phyloP scores from a whole-genome alignment of 805 yeast genomes.

The Ogataea sp. region DNA sequence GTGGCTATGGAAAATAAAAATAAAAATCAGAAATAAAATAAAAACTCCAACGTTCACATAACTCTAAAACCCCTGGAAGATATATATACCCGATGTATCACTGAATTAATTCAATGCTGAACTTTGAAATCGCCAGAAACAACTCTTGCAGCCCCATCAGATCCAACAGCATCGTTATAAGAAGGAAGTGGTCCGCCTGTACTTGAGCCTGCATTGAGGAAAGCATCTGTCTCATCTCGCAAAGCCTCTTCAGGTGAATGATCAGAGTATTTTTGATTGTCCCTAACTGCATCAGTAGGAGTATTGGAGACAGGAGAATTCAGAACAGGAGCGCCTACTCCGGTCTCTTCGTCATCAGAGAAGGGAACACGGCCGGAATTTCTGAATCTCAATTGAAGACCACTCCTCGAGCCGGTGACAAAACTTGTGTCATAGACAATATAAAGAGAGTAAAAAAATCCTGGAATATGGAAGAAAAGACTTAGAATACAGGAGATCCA shows the following conservation, averaged over 20 bases:
- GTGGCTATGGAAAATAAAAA: no score
- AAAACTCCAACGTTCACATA: no score
- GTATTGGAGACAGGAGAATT: conserved; percentile 3
- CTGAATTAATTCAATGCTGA: conserved; percentile 4
- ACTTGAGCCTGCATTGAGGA: conserved; percentile 5
- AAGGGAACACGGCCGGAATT: neutral
- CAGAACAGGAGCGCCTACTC: neutral
- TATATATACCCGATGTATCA: no score
- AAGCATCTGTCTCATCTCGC: no score
- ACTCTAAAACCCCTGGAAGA: no score
- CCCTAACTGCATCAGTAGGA: no score
- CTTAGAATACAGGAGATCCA: conserved; percentile 34
- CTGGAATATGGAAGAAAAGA: conserved; percentile 42
- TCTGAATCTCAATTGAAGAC: conserved; percentile 9
- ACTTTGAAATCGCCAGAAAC: conserved; percentile 8
- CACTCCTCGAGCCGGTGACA: conserved; percentile 15
- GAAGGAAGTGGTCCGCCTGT: conserved; percentile 13
- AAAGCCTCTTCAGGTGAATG: neutral
- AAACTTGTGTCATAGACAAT: conserved; percentile 26
- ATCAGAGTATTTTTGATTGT: no score
- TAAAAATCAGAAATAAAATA: no score
- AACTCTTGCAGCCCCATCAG: neutral
- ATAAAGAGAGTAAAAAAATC: conserved; percentile 42
- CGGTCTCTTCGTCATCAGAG: conserved; percentile 1
- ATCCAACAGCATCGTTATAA: conserved; percentile 11